phyloP scores from a whole-genome alignment of 805 yeast species.

The Candida endomychidarum region DNA sequence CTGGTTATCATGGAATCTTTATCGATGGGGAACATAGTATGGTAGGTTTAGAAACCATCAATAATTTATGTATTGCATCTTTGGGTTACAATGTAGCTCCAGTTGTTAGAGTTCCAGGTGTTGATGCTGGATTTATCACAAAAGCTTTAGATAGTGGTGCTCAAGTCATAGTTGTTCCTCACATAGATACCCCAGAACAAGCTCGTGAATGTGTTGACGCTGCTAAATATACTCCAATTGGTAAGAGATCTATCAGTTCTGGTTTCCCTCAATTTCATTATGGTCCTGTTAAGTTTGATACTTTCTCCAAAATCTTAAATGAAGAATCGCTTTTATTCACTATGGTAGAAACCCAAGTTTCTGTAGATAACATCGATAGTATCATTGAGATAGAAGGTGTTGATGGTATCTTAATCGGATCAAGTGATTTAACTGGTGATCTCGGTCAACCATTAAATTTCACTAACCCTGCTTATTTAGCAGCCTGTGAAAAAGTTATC shows the following conservation, averaged over 20 bases:
- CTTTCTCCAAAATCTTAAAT: not conserved
- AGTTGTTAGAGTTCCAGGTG: not conserved
- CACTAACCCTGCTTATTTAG: not conserved
- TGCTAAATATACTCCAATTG: not conserved
- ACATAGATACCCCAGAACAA: not conserved
- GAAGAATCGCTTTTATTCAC: constrained; percentile 1
- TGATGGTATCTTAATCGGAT: constrained; percentile 1
- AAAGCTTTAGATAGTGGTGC: constrained; percentile 1
- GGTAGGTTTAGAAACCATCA: not conserved
- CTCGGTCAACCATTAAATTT: not conserved
- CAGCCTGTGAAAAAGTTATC: not conserved
- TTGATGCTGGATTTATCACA: not conserved
- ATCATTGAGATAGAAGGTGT: not conserved
- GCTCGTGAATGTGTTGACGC: not conserved
- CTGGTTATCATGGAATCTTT: not conserved
- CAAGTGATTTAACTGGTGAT: constrained; percentile 1
- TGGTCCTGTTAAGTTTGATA: not conserved
- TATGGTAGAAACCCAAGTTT: not conserved
- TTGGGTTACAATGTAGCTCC: not conserved
- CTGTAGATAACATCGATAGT: not conserved
- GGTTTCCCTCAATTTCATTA: constrained; percentile 3
- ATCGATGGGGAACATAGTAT: constrained; percentile 1
- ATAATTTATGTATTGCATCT: not conserved
- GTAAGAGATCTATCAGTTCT: not conserved
- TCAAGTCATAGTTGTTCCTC: constrained; percentile 2